A percentile compares a stretch with the other conserved stretches of the same genome.
Evolutionary conservation across 2,329 filamentous ascomycete species (phyloP).

Genomic region (Fusarium goolgardi): DNA sequence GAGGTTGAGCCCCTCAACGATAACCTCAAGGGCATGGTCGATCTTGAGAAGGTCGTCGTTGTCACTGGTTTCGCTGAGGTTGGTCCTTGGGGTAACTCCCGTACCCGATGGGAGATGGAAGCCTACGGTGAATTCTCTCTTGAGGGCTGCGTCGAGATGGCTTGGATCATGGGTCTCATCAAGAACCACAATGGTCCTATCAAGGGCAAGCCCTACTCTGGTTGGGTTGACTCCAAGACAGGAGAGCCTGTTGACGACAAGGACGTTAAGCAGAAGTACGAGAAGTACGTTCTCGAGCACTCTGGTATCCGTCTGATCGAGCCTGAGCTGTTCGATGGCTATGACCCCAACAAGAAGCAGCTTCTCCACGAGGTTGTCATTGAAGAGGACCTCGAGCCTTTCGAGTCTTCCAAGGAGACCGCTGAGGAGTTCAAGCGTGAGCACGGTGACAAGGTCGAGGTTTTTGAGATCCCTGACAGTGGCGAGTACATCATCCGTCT

Average conservation of each 20-base stretch:
- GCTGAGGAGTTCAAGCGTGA: conserved; percentile 97
- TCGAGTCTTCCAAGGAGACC: conserved; percentile 96
- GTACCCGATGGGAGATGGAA: conserved; percentile 99
- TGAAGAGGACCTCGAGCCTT: conserved; percentile 95
- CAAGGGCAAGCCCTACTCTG: conserved; percentile 96
- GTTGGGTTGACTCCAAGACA: conserved; percentile 95
- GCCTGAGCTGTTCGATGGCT: conserved; percentile 94
- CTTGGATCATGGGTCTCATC: conserved; percentile 99
- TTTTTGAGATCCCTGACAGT: conserved; percentile 93
- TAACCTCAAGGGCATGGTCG: conserved; percentile 95
- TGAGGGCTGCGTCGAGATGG: conserved; percentile 98
- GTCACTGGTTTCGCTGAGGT: conserved; percentile 97
- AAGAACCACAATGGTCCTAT: conserved; percentile 97
- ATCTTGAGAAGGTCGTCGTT: conserved; percentile 97
- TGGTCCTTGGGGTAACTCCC: conserved; percentile 97
- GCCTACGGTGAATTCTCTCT: conserved; percentile 95
- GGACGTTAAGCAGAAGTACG: conserved; percentile 97
- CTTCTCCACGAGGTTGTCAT: conserved; percentile 97
- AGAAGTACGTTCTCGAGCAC: conserved; percentile 96
- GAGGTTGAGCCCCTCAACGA: conserved; percentile 91
- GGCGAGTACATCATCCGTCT: conserved; percentile 95
- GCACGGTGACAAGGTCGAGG: conserved; percentile 97
- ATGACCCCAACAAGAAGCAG: conserved; percentile 99
- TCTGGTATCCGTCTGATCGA: conserved; percentile 97
- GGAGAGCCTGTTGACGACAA: conserved; percentile 97